These are phyloP conservation scores for Oligophagozyma castellii DNA, from an alignment of 1,139 yeast species.

Conservation along the genomic window DNA sequence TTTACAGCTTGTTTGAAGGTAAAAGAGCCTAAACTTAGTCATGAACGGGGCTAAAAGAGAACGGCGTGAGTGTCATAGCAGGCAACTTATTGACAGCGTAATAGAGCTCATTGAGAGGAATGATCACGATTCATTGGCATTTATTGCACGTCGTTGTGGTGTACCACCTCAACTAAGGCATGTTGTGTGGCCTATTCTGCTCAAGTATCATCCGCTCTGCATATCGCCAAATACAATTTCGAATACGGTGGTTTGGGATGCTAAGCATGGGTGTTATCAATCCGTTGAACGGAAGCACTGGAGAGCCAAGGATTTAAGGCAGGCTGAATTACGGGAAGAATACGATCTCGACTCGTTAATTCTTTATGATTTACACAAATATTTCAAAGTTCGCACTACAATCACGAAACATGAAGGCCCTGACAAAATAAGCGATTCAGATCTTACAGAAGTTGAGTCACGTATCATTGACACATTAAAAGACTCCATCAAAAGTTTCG, in stretches of 20 bases:
- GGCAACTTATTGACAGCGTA: slow-evolving; percentile 15
- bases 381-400: slow-evolving; percentile 15
- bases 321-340: neutral
- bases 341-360: neutral
- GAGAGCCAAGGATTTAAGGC: neutral
- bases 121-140: slow-evolving; percentile 40
- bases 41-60: no score
- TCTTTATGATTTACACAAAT: slow-evolving; percentile 12
- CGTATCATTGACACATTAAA: slow-evolving; percentile 46
- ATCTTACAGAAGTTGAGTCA: slow-evolving; percentile 26
- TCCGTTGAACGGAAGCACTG: neutral
- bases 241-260: slow-evolving; percentile 27
- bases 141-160: slow-evolving; percentile 72
- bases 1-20: no score
- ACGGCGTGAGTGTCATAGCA: slow-evolving; percentile 18
- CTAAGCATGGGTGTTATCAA: neutral
- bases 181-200: slow-evolving; percentile 71
- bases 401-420: slow-evolving; percentile 6
- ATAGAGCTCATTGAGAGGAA: slow-evolving; percentile 21
- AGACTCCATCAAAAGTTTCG: slow-evolving; percentile 47
- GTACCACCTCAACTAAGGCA: slow-evolving; percentile 72
- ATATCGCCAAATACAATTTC: slow-evolving; percentile 58
- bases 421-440: slow-evolving; percentile 2
- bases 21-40: no score
- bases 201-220: slow-evolving; percentile 78